These are phyloP conservation scores for Aspergillus saccharolyticus DNA, from an alignment of 495 filamentous ascomycete genomes.

Conservation along the genomic window DNA sequence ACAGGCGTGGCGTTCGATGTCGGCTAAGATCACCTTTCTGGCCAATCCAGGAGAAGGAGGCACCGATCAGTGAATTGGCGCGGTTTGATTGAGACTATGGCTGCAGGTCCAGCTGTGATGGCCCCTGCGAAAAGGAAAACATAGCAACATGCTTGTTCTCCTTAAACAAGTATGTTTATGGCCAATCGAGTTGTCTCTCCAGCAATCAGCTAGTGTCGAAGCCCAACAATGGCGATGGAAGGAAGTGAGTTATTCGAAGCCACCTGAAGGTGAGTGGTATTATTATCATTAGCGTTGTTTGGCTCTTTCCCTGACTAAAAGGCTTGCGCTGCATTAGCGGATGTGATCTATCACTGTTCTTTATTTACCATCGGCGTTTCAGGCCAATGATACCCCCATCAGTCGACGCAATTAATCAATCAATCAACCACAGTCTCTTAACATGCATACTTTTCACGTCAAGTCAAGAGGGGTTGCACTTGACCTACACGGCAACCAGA, in stretches of 20 bases:
- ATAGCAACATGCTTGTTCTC: not conserved
- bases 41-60: not conserved
- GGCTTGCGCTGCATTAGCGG: not conserved
- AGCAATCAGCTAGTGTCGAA: not conserved
- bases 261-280: not conserved
- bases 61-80: slow-evolving; percentile 2
- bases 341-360: slow-evolving; percentile 3
- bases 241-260: not conserved
- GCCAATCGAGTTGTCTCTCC: not conserved
- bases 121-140: not conserved
- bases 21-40: not conserved
- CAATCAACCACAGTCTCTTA: not conserved
- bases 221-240: not conserved
- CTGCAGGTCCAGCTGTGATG: not conserved
- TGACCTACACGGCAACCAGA: not conserved
- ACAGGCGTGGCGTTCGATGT: not conserved
- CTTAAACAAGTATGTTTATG: not conserved
- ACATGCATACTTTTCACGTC: not conserved
- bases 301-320: not conserved
- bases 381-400: not conserved
- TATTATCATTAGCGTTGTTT: not conserved
- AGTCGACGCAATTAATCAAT: not conserved
- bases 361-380: not conserved
- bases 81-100: not conserved
- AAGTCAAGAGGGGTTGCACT: not conserved